Evolutionary conservation across 2,329 filamentous ascomycete species (phyloP).

Genomic region (Penicillium crustosum): DNA sequence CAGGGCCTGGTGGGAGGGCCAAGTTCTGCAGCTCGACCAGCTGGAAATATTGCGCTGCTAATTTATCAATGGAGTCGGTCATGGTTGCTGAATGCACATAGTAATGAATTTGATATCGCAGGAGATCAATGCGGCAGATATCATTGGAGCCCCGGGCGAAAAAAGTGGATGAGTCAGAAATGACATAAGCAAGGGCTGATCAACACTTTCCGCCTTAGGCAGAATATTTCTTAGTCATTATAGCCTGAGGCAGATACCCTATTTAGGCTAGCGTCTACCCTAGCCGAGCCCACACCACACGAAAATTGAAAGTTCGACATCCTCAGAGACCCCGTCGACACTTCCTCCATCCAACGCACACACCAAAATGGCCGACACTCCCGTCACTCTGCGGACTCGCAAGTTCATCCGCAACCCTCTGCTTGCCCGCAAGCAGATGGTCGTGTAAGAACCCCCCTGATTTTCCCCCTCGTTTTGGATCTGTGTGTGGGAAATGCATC

Average conservation of each 20-base stretch:
- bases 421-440: slow-evolving; percentile 98
- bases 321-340: slow-evolving; percentile 21
- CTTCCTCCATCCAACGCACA: slow-evolving; percentile 28
- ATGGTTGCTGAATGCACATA: slow-evolving; percentile 6
- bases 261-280: slow-evolving; percentile 33
- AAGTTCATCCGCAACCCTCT: slow-evolving; percentile 99
- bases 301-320: slow-evolving; percentile 42
- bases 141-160: slow-evolving; percentile 12
- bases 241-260: slow-evolving; percentile 14
- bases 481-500: slow-evolving; percentile 15
- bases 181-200: slow-evolving; percentile 4
- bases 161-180: slow-evolving; percentile 7
- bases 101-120: slow-evolving; percentile 6
- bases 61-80: slow-evolving; percentile 35
- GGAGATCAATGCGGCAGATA: slow-evolving; percentile 5
- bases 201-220: slow-evolving; percentile 3
- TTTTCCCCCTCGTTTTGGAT: slow-evolving; percentile 16
- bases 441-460: slow-evolving; percentile 72
- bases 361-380: slow-evolving; percentile 75
- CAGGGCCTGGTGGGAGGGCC: slow-evolving; percentile 60
- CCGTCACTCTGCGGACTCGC: slow-evolving; percentile 91
- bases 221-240: neutral
- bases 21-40: slow-evolving; percentile 62
- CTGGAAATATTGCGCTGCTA: slow-evolving; percentile 74
- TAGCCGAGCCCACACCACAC: slow-evolving; percentile 46